Percentiles rank a stretch among this genome's conserved stretches.
These are phyloP conservation scores for Nothopassalora personata DNA, from an alignment of 2,329 filamentous ascomycete genomes.

Conservation along the genomic window DNA sequence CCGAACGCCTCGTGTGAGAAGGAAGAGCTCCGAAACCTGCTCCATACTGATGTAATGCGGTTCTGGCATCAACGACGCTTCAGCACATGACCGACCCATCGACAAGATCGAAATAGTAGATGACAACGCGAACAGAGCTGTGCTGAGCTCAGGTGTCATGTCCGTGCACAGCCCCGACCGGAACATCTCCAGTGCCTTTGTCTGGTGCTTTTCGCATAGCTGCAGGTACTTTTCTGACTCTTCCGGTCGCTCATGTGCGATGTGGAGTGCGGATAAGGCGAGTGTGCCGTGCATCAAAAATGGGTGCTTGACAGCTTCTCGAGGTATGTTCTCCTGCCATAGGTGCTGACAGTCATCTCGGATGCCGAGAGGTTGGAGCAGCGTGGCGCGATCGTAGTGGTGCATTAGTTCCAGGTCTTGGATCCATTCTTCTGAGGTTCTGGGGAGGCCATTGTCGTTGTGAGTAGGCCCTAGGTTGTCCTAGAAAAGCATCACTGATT, in stretches of 20 bases:
- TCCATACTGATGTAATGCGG: conserved; percentile 15
- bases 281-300: conserved; percentile 28
- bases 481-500: background rate
- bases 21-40: conserved; percentile 19
- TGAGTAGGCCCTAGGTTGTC: background rate
- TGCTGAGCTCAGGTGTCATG: conserved; percentile 17
- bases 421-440: conserved; percentile 19
- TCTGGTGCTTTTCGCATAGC: conserved; percentile 24
- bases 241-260: conserved; percentile 14
- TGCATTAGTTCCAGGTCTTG: conserved; percentile 29
- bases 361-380: conserved; percentile 10
- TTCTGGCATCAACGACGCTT: conserved; percentile 13
- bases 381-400: conserved; percentile 15
- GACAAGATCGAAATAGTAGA: conserved; percentile 14
- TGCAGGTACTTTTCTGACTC: conserved; percentile 17
- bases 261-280: conserved; percentile 22
- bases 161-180: conserved; percentile 16
- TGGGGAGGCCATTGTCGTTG: conserved; percentile 1
- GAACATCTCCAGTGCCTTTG: conserved; percentile 20
- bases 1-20: conserved; percentile 16
- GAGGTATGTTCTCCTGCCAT: conserved; percentile 20
- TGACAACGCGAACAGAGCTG: conserved; percentile 21
- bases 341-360: conserved; percentile 14
- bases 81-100: conserved; percentile 8
- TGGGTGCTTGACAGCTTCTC: conserved; percentile 19